Evolutionary conservation across 108 stramenopile species (phyloP).

Genomic region (Pelagomonas calceolata): DNA sequence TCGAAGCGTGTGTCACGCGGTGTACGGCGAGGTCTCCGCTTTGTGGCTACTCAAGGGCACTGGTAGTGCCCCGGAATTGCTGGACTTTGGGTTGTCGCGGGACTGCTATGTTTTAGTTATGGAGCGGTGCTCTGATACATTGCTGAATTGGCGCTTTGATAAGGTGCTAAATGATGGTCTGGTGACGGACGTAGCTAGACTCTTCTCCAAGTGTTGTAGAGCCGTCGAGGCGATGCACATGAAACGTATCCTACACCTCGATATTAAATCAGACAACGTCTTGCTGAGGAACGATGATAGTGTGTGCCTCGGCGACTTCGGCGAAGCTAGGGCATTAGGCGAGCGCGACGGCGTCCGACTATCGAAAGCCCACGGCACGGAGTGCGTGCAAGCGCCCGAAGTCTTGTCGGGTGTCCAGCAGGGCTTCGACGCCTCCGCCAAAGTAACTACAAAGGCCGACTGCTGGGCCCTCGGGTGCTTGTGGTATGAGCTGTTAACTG

Average conservation of each 20-base stretch:
- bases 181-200: neutral
- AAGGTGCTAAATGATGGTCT: neutral
- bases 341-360: neutral
- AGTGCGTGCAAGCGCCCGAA: conserved; percentile 23
- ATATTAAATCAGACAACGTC: conserved; percentile 24
- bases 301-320: conserved; percentile 22
- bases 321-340: conserved; percentile 9
- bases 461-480: neutral
- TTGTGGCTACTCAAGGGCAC: neutral
- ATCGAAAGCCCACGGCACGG: conserved; percentile 15
- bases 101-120: neutral
- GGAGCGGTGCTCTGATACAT: neutral
- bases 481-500: neutral
- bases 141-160: neutral
- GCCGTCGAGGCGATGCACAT: conserved; percentile 14
- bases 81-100: neutral
- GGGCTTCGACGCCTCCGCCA: no score
- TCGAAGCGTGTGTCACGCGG: neutral
- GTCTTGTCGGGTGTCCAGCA: conserved; percentile 2
- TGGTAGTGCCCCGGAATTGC: neutral
- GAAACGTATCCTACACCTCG: conserved; percentile 19
- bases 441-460: neutral
- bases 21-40: neutral
- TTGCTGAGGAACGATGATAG: conserved; percentile 10
- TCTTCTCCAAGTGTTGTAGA: conserved; percentile 3